Evolutionary conservation across 257 asterid species (phyloP), one percentile per base, ranked within the genome.

Genomic region (Eucommia ulmoides): DNA sequence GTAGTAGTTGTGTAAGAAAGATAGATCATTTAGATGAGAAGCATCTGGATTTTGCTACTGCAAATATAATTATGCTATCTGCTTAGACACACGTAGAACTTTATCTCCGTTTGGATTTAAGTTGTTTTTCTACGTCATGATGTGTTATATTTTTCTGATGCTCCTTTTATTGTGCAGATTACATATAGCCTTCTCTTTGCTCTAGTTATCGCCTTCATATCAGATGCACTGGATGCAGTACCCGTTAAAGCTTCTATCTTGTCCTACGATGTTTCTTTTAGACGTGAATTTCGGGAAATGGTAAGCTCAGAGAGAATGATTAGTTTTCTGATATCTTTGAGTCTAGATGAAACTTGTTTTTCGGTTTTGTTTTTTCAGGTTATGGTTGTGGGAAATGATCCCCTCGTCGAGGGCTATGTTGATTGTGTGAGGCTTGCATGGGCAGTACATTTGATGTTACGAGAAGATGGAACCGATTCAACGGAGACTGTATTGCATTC

Each of bases 361-460:
- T 49, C 45, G 19, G 47, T 22, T 26, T 48, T 54, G 25, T 58
- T 75, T 59, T 53, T 65, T 48, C 68, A 91, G 98, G 83, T 86
- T 55, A 86, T 91, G 93, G 70, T 69, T 62, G 45, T 76, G 19
- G 93, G 79, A 73, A 75, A 62, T 75, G 82, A 81, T 75, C 80
- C 92, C 29, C 38, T 65, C 16, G 79, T 75, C 61, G 94, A 83
- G 72, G 96, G 95, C 51, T 86, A 78, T 62, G 79, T 86, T 51
- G 80, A 73, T 67, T 91, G 98, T 66, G 83, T 86, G 50, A 75
- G 93, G 81, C 84, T 81, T 72, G 84, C 94, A 8, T 91, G 96
- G 96, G 74, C 70, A 62, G 95, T 86, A 54, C 98, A 83, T 67
- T 70, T 91, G 72, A 73, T 91, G 69, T 74, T 91, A 74, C 76